Evolutionary conservation across 257 asterid species (phyloP), one percentile per base, ranked within the genome.

Genomic region (Capsicum pubescens): DNA sequence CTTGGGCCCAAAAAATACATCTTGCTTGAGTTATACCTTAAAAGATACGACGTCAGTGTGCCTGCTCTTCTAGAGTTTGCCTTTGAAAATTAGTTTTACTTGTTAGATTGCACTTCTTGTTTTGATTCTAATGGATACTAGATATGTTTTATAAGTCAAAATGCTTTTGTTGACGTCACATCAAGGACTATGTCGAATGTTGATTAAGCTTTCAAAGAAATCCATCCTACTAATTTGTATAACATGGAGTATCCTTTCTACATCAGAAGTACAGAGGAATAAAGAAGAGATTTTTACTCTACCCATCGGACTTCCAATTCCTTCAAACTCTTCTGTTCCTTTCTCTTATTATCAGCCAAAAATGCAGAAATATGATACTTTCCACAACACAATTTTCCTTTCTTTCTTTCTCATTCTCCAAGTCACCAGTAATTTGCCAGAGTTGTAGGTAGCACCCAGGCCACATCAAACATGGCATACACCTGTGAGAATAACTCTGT

Each of bases 1-100:
- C 61, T 74, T 74, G 1, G 13, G 46, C 19, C 81, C 60, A 74
- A 50, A 74, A 50, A 35, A 9, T 74, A n/a, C 60, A 21, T 19
- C 80, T 48, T 50, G 59, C 60, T 74, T 32, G 60, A 74, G 81
- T 50, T 74, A 50, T 74, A 74, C 80, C 35, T 74, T n/a, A 50
- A 74, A 48, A 66, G 80, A 74, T 74, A 74, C 81, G 17, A 74
- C 81, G 10, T 32, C 44, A 2, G 81, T 50, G 13, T 26, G 12
- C 21, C 61, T 74, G 61, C 61, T 21, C 44, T 21, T 19, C 61
- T 54, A 50, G 46, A 74, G 13, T 74, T 50, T 50, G 61, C 46
- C 61, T 74, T 74, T 21, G 81, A 13, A 54, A 74, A 52, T 50
- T 74, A 74, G 81, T 50, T 74, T 48, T n/a, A 72, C 80, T 44